Conservation (phyloP, 1,139 yeast species). For the Wickerhamomyces sp. region DNA sequence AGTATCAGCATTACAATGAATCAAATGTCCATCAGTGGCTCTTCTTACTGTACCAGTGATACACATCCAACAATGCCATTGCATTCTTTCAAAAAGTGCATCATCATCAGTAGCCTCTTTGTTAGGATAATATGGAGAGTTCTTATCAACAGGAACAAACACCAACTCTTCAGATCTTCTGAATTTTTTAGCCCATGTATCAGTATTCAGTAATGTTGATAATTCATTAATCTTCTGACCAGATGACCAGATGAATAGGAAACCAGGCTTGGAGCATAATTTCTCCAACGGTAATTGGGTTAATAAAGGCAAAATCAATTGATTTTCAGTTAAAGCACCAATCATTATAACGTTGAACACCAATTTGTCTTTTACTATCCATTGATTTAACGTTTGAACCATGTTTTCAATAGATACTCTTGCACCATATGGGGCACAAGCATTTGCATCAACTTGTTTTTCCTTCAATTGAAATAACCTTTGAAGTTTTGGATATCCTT, state of each 20-base stretch:
- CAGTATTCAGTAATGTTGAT: slow-evolving; percentile 50
- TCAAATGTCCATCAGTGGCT: slow-evolving; percentile 74
- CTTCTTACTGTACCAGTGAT: slow-evolving; percentile 91
- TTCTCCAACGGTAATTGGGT: slow-evolving; percentile 63
- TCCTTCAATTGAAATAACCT: slow-evolving; percentile 59
- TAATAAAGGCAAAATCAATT: slow-evolving; percentile 55
- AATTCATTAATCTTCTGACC: slow-evolving; percentile 64
- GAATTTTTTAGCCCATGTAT: slow-evolving; percentile 65
- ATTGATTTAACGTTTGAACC: slow-evolving; percentile 48
- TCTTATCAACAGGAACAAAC: slow-evolving; percentile 56
- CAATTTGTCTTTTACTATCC: slow-evolving; percentile 54
- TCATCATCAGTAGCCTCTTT: slow-evolving; percentile 39
- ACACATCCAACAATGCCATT: slow-evolving; percentile 98
- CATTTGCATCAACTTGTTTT: slow-evolving; percentile 42
- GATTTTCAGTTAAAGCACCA: slow-evolving; percentile 77
- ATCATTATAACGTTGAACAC: slow-evolving; percentile 89
- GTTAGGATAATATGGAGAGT: slow-evolving; percentile 56
- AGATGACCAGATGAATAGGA: slow-evolving; percentile 82
- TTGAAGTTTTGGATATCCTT: slow-evolving; percentile 83
- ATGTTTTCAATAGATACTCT: slow-evolving; percentile 49
- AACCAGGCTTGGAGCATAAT: slow-evolving; percentile 80
- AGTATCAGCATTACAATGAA: slow-evolving; percentile 90
- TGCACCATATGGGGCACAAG: slow-evolving; percentile 63
- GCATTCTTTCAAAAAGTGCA: slow-evolving; percentile 44
- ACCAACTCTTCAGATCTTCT: slow-evolving; percentile 85